A percentile compares a stretch with the other conserved stretches of the same genome.
Conservation (phyloP, 371 early-diverging fungal genomes). For the Mucor circinelloides region DNA sequence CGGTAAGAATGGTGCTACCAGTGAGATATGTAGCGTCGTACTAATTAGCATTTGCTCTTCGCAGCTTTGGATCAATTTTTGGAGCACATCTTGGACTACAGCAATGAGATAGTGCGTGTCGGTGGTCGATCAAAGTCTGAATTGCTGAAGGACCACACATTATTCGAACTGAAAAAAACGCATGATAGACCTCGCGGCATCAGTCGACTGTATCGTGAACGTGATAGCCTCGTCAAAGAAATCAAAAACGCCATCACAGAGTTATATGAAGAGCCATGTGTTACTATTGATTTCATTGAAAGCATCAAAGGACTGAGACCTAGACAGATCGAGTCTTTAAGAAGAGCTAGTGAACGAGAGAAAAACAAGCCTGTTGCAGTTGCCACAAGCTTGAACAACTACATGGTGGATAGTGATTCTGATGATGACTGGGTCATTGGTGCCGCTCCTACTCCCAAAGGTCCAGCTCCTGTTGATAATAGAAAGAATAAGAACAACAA, state of each 20-base stretch:
- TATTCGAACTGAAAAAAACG: slow-evolving; percentile 49
- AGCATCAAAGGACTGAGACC: slow-evolving; percentile 37
- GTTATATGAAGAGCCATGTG: slow-evolving; percentile 56
- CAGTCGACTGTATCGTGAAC: slow-evolving; percentile 31
- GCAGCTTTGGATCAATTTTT: slow-evolving; percentile 74
- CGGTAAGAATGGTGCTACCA: slow-evolving; percentile 25
- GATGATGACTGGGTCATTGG: slow-evolving; percentile 45
- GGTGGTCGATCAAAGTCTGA: slow-evolving; percentile 65
- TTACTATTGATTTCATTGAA: slow-evolving; percentile 41
- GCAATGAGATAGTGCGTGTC: slow-evolving; percentile 59
- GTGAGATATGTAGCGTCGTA: neutral
- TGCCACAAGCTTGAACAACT: neutral
- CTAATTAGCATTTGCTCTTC: neutral
- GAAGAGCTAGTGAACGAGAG: slow-evolving; percentile 38
- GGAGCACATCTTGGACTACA: slow-evolving; percentile 54
- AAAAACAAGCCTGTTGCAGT: slow-evolving; percentile 19
- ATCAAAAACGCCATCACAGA: slow-evolving; percentile 45
- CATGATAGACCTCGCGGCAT: slow-evolving; percentile 35
- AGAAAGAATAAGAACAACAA: neutral
- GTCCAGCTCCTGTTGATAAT: neutral
- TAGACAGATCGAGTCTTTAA: slow-evolving; percentile 46
- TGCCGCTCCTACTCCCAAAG: slow-evolving; percentile 10
- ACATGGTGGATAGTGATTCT: slow-evolving; percentile 25
- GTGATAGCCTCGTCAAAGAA: slow-evolving; percentile 39
- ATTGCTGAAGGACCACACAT: slow-evolving; percentile 35